Conservation (phyloP, 176 grass and related monocot species). For the Avena eriantha region DNA sequence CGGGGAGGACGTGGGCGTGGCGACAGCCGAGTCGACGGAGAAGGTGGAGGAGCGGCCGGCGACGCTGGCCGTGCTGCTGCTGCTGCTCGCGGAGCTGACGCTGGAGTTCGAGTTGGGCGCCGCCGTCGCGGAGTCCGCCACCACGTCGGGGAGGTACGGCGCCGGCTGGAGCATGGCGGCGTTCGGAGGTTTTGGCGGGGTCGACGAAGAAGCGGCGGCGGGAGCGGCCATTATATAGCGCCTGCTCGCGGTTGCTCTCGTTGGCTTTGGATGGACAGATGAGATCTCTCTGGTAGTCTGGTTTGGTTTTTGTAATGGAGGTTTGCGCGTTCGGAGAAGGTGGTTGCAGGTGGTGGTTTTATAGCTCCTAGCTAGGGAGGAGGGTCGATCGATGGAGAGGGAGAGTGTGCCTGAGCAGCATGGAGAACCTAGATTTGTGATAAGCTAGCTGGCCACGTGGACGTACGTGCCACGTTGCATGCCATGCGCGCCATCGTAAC, state of each 20-base stretch:
- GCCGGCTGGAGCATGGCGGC: conserved; percentile 34
- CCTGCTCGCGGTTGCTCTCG: background rate
- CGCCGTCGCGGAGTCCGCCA: conserved; percentile 43
- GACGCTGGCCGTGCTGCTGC: conserved; percentile 57
- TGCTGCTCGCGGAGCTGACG: conserved; percentile 74
- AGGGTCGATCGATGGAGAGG: background rate
- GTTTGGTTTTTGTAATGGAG: conserved; percentile 39
- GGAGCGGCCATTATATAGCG: conserved; percentile 46
- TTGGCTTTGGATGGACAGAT: background rate
- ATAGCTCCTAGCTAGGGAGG: background rate
- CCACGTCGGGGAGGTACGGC: conserved; percentile 51
- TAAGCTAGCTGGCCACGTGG: conserved; percentile 35
- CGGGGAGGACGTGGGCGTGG: conserved; percentile 38
- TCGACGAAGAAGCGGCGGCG: background rate
- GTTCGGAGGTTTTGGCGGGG: conserved; percentile 45
- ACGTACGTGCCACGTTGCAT: conserved; percentile 43
- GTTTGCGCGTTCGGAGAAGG: conserved; percentile 61
- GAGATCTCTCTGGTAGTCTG: background rate
- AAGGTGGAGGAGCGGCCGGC: conserved; percentile 64
- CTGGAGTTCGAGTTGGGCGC: conserved; percentile 64
- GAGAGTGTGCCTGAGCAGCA: background rate
- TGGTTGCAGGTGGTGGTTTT: conserved; percentile 51
- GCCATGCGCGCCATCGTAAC: background rate
- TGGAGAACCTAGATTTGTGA: background rate
- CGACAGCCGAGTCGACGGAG: conserved; percentile 28